These are phyloP conservation scores for Solanum chilense DNA, from an alignment of 257 asterid genomes.

Conservation along the genomic window DNA sequence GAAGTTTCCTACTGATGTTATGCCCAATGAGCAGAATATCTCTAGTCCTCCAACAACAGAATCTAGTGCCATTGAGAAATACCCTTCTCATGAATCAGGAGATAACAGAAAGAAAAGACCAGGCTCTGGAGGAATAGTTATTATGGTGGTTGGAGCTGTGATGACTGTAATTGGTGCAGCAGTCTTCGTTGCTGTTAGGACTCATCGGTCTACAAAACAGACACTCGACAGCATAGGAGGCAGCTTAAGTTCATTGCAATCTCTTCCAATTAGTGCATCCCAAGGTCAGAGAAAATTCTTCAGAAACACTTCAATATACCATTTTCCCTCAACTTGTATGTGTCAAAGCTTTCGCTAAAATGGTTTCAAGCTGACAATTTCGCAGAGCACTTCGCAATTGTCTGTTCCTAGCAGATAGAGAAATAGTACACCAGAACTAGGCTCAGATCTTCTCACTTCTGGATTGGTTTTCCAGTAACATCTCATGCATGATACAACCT, in stretches of 20 bases:
- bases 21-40: conserved; percentile 41
- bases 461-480: not conserved
- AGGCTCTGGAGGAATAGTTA: conserved; percentile 22
- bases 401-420: not conserved
- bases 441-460: not conserved
- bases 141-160: conserved; percentile 36
- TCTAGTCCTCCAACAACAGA: conserved; percentile 53
- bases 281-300: conserved; percentile 28
- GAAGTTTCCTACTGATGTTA: conserved; percentile 48
- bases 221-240: conserved; percentile 14
- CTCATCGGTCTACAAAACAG: conserved; percentile 10
- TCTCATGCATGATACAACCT: not conserved
- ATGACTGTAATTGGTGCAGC: conserved; percentile 43
- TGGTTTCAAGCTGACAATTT: not conserved
- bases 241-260: conserved; percentile 23
- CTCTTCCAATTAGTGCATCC: conserved; percentile 30
- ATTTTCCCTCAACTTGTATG: not conserved
- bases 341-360: not conserved
- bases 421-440: not conserved
- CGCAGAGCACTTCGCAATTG: not conserved
- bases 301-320: not conserved
- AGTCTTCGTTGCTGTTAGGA: conserved; percentile 12
- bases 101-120: conserved; percentile 26
- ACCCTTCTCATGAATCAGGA: conserved; percentile 24
- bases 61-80: conserved; percentile 48